These are phyloP conservation scores for Mortierella sp. DNA, from an alignment of 371 early-diverging fungal species.

Conservation along the genomic window DNA sequence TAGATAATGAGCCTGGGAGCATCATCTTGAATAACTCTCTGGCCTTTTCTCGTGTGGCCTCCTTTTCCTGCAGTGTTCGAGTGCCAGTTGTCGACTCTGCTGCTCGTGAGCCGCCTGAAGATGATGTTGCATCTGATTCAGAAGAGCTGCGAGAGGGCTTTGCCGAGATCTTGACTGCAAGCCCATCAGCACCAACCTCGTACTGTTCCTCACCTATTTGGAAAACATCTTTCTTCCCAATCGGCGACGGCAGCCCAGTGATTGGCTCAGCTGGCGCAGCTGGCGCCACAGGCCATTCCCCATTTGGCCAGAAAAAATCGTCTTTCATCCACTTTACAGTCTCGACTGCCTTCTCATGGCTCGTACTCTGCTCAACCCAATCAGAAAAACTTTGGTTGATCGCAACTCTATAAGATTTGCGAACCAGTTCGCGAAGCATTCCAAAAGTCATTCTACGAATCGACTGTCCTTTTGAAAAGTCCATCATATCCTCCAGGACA, in stretches of 20 bases:
- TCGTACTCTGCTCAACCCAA: slow-evolving; percentile 43
- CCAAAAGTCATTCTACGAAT: slow-evolving; percentile 57
- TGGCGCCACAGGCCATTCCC: slow-evolving; percentile 34
- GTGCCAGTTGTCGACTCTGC: not conserved
- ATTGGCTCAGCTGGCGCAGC: not conserved
- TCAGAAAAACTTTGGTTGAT: slow-evolving; percentile 53
- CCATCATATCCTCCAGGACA: slow-evolving; percentile 55
- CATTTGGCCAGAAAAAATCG: slow-evolving; percentile 53
- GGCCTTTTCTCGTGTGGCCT: slow-evolving; percentile 38
- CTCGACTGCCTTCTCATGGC: slow-evolving; percentile 45
- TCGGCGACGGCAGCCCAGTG: not conserved
- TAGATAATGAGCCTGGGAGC: slow-evolving; percentile 59
- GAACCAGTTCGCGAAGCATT: slow-evolving; percentile 46
- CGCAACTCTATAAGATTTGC: slow-evolving; percentile 51
- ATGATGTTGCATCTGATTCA: not conserved
- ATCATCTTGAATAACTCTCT: slow-evolving; percentile 45
- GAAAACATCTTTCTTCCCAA: slow-evolving; percentile 13
- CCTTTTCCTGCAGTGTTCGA: slow-evolving; percentile 41
- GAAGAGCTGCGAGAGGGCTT: not conserved
- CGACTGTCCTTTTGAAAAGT: slow-evolving; percentile 53
- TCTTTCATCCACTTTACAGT: slow-evolving; percentile 56
- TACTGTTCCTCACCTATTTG: slow-evolving; percentile 29
- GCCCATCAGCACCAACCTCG: slow-evolving; percentile 36
- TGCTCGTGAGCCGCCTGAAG: not conserved
- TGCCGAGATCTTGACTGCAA: slow-evolving; percentile 29